phyloP scores from a whole-genome alignment of 306 rosid genomes.

The Cercis canadensis region DNA sequence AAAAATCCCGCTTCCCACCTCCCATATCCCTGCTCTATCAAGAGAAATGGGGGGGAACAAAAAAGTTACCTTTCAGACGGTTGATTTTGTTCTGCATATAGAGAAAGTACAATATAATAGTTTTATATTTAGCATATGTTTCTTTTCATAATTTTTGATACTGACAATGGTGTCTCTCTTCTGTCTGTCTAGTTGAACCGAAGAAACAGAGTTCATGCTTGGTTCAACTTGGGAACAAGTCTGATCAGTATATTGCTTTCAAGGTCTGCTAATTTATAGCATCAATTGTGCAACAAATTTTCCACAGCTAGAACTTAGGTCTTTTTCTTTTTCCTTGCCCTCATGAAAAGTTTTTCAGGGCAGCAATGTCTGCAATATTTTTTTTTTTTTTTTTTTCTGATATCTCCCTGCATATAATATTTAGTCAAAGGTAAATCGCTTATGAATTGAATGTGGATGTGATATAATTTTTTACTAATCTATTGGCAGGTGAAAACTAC shows the following conservation, averaged over 20 bases:
- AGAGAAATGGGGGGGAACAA: too few relatives aligned
- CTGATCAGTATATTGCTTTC: slow-evolving; percentile 75
- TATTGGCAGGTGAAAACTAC: slow-evolving; percentile 85
- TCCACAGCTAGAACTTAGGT: background rate
- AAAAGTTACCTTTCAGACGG: background rate
- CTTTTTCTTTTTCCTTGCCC: background rate
- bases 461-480: slow-evolving; percentile 7
- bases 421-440: background rate
- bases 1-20: background rate
- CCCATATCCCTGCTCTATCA: too few relatives aligned
- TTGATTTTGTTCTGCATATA: background rate
- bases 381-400: background rate
- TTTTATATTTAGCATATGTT: background rate
- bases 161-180: slow-evolving; percentile 29
- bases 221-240: slow-evolving; percentile 66
- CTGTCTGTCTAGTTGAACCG: slow-evolving; percentile 63
- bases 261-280: slow-evolving; percentile 58
- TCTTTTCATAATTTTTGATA: background rate
- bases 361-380: slow-evolving; percentile 1
- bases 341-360: background rate
- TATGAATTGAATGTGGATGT: background rate
- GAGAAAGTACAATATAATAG: background rate
- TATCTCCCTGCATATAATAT: background rate
- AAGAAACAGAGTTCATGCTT: slow-evolving; percentile 84
- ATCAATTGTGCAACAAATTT: background rate